Base-by-base conservation (phyloP, 306 rosid species). In the Lathyrus tuberosus region DNA sequence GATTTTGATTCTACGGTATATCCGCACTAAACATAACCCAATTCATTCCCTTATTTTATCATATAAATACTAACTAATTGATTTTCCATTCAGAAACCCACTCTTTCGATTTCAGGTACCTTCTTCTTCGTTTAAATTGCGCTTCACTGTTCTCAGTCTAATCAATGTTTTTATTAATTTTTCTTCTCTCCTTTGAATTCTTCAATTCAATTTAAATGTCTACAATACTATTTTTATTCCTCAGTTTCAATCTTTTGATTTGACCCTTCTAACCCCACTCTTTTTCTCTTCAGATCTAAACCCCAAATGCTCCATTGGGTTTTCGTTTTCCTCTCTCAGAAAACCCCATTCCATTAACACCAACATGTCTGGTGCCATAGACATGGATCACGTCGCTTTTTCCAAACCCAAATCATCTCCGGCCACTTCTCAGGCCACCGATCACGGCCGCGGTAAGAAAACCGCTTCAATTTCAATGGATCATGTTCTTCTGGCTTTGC, bases 401-500 rank as follows among this genome's bases (percentile, higher is more conserved):
- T 37, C 84, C 10, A 75, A 80, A 38, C 80, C 80, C 8, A 80
- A 75, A 70, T 57, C 80, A 63, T 62, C 67, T 9, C 28, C 80
- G 20, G 16, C 75, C 24, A 52, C 80, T 54, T 51, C 73, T 22
- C 80, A 35, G 59, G 24, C 63, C 56, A 8, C 69, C 67, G 82
- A 74, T 64, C 71, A 62, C 12, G 49, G 76, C 57, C 71, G 80
- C 2, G 72, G 75, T 3, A 73, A 73, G 54, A 80, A 80, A 80
- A 38, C 70, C 49, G 79, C 72, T 26, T 60, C 74, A 18, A 73
- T 78, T 47, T 78, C 88, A 5, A 71, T 81, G 80, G 88, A 84
- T 81, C 88, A 84, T 52, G 88, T 84, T 10, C 88, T 84, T 2
- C 63, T 78, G 3, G 88, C 88, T 35, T 16, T 84, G 53, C 81